Evolutionary conservation across 441 rosid species (phyloP).

Genomic region (Jatropha podagrica): DNA sequence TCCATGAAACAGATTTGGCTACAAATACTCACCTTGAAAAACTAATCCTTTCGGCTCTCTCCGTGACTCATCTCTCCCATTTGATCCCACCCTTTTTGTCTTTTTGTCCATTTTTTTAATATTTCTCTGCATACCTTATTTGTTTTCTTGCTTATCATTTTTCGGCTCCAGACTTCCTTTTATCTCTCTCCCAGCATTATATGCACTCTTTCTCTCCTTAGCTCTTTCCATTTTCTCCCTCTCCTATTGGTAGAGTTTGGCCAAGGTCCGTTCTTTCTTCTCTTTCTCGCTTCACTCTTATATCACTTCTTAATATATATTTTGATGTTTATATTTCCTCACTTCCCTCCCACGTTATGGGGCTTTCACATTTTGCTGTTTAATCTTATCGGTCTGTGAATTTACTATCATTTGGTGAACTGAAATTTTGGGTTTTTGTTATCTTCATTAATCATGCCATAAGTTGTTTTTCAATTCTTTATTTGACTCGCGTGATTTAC

Average conservation of each 20-base stretch:
- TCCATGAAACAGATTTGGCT: constrained; percentile 31
- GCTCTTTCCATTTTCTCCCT: constrained; percentile 14
- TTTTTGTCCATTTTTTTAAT: neutral
- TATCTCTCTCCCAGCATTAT: neutral
- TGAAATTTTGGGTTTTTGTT: constrained; percentile 12
- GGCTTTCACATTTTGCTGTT: neutral
- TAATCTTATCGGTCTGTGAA: neutral
- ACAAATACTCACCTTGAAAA: constrained; percentile 25
- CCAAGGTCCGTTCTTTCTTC: constrained; percentile 31
- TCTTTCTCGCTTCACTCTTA: neutral
- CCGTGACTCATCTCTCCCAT: neutral
- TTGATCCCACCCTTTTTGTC: constrained; percentile 22
- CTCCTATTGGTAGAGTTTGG: constrained; percentile 12
- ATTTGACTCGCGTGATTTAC: neutral
- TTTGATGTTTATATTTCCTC: neutral
- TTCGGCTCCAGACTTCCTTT: neutral
- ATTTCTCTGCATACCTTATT: constrained; percentile 2
- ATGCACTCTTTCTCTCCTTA: constrained; percentile 3
- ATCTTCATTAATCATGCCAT: neutral
- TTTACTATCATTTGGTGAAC: constrained; percentile 14
- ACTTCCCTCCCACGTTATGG: neutral
- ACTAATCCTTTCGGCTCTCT: constrained; percentile 17
- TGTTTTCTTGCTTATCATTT: constrained; percentile 11
- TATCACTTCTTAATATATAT: neutral
- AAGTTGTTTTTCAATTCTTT: constrained; percentile 19